Evolutionary conservation across 2,329 filamentous ascomycete genomes (phyloP), one percentile per base, ranked within the genome.

Genomic region (Keithomyces neogunnii): DNA sequence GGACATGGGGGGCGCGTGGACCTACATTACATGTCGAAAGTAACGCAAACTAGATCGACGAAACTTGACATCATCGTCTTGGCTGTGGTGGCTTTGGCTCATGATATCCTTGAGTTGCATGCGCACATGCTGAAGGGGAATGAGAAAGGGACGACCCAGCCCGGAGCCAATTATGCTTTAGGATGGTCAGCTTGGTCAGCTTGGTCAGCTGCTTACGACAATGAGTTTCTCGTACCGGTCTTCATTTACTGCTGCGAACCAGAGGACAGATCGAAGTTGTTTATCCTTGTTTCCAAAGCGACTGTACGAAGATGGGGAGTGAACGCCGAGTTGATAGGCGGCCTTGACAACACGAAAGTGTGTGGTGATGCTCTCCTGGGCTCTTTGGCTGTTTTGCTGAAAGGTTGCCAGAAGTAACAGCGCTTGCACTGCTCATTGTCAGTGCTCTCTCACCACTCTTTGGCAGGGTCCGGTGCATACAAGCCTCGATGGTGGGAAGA

Each of bases 301-400:
- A 4, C 58, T 56, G 36, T 66, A 66, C 2, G 57, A 58, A 1
- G 60, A 59, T 1, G 59, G 60, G 3, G 65, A 62, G 50, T 69
- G 65, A 28, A 69, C 56, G 5, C 66, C 66, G 2, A 69, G 58
- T 46, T 67, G 65, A 45, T 66, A 67, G 1, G 63, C 55, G 0
- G 62, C 56, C 32, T 65, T 64, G 39, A 68, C 65, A 1, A 60
- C 59, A 2, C 66, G 54, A 1, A 62, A 60, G 45, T 67, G 64
- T 1, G 60, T 60, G 3, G 63, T 59, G 52, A 62, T 60, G 47
- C 64, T 68, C 30, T 64, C 62, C 50, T 64, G 63, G 6, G 65
- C 62, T 3, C 64, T 57, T 45, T 66, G 63, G n/a, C 56, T 66
- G 36, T 66, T 67, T 45, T 69, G 66, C 33, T 67, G 62, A 38